These are phyloP conservation scores for Corchorus olitorius DNA, from an alignment of 345 rosid genomes.

Conservation along the genomic window DNA sequence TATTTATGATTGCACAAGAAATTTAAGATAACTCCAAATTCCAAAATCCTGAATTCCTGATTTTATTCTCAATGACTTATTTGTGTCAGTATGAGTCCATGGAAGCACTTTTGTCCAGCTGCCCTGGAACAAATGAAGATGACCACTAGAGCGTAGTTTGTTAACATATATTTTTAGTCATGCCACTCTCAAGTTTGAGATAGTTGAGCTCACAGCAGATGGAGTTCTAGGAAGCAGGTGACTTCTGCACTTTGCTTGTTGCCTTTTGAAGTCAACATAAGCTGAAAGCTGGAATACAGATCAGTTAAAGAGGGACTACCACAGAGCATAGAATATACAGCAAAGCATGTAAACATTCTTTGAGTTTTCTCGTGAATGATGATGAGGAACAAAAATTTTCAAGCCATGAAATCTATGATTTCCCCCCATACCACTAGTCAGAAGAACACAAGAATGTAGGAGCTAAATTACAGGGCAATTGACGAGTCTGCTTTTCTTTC, in stretches of 20 bases:
- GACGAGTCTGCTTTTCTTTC: neutral
- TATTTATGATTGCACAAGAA: neutral
- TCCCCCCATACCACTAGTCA: neutral
- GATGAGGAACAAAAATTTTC: neutral
- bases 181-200: neutral
- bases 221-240: neutral
- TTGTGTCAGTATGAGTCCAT: slow-evolving; percentile 74
- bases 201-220: neutral
- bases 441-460: neutral
- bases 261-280: neutral
- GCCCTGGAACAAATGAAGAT: slow-evolving; percentile 87
- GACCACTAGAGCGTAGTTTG: slow-evolving; percentile 44
- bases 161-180: neutral
- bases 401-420: neutral
- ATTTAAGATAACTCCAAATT: slow-evolving; percentile 1
- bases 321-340: neutral
- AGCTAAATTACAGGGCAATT: neutral
- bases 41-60: neutral
- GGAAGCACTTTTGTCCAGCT: slow-evolving; percentile 69
- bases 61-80: neutral
- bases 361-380: neutral
- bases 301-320: neutral
- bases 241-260: slow-evolving; percentile 1
- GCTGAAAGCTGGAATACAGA: slow-evolving; percentile 1
- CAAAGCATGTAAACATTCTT: neutral